Evolutionary conservation across 495 filamentous ascomycete genomes (phyloP), one percentile per base, ranked within the genome.

Genomic region (Cudoniella acicularis): DNA sequence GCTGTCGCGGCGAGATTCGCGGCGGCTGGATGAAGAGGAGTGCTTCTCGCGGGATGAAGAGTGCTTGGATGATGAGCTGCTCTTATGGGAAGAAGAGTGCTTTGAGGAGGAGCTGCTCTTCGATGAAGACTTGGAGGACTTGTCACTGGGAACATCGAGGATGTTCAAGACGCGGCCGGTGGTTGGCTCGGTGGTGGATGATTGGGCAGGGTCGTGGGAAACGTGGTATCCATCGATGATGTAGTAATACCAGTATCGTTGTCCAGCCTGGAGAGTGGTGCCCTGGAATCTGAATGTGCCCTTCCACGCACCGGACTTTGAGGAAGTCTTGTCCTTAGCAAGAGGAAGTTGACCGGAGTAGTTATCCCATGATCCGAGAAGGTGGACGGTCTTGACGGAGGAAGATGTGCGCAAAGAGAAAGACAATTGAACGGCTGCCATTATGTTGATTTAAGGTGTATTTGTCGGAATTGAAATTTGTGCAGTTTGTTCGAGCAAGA

Each of bases 171-270:
- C 88, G 73, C 95, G 94, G 78, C 92, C 91, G 64, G 95, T 97
- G 68, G 92, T 98, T 66, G 94, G 92, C 80, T 98, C 94, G 69
- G 88, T 87, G 75, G 91, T 96, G 71, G 87, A 90, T 57, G 88
- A 82, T 70, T 89, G 84, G 68, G 90, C 90, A 51, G 95, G 94
- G 76, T 98, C 94, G 80, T 98, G 93, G 49, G 94, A 93, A 72
- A 96, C 88, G 74, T 97, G 92, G 85, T 97, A 97, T 59, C 94
- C 94, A 70, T 98, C 94, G 77, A 98, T 95, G 88, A 98, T 96
- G 81, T 96, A 98, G 83, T 98, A 98, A 85, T 98, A 98, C 94
- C 95, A 98, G 86, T 97, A 98, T 65, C 94, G 86, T 68, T 87
- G 82, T 58, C 92, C 90, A 55, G 89, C 79, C 78, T 92, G 83